Percentiles rank a stretch among this genome's conserved stretches.
Evolutionary conservation across 192 early-diverging fungal genomes (phyloP).

Genomic region (Coemansia sp.): DNA sequence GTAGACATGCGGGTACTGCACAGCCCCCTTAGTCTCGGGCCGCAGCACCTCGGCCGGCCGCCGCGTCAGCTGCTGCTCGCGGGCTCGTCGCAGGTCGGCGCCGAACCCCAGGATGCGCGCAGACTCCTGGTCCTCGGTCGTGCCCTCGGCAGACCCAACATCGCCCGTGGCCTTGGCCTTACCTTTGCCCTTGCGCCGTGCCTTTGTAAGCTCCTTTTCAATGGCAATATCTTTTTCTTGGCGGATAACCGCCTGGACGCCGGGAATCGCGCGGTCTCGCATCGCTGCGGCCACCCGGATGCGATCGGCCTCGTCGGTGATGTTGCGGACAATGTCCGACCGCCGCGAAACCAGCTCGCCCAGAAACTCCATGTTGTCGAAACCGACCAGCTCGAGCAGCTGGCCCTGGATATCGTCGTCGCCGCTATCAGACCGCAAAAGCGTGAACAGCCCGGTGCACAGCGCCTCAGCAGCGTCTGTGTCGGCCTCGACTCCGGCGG

Average conservation of each 20-base stretch:
- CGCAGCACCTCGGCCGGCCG: conserved; percentile 24
- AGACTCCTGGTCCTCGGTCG: conserved; percentile 16
- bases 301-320: conserved; percentile 30
- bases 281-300: conserved; percentile 11
- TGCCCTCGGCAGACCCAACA: background rate
- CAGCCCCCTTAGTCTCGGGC: conserved; percentile 16
- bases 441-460: conserved; percentile 24
- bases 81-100: conserved; percentile 28
- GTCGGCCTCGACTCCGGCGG: conserved; percentile 5
- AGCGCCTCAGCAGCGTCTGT: conserved; percentile 21
- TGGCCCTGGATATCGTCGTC: conserved; percentile 43
- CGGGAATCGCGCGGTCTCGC: conserved; percentile 11
- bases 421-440: conserved; percentile 27
- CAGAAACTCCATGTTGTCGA: conserved; percentile 46
- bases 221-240: conserved; percentile 26
- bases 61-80: conserved; percentile 42
- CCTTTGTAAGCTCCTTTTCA: conserved; percentile 26
- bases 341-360: conserved; percentile 30
- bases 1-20: conserved; percentile 80
- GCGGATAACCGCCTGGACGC: conserved; percentile 27
- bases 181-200: conserved; percentile 22
- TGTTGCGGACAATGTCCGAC: conserved; percentile 18
- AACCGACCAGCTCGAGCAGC: conserved; percentile 49
- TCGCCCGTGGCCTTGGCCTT: conserved; percentile 2
- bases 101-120: conserved; percentile 39